Evolutionary conservation across 2,329 filamentous ascomycete genomes (phyloP).

Genomic region (Emericellopsis atlantica): DNA sequence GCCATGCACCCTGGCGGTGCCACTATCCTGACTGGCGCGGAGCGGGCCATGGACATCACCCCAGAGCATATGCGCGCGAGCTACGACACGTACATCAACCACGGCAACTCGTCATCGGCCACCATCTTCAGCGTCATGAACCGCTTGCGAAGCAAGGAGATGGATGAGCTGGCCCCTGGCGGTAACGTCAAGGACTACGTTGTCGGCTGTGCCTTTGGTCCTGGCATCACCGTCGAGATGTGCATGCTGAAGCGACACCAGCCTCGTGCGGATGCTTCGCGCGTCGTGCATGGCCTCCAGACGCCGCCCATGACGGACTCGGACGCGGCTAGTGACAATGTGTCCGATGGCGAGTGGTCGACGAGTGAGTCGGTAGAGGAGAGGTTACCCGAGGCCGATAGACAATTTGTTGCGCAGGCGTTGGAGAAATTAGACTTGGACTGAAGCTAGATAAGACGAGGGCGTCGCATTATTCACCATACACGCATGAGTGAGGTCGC

Average conservation of each 20-base stretch:
- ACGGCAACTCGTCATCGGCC: constrained; percentile 58
- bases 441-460: not conserved
- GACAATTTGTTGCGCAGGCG: constrained; percentile 8
- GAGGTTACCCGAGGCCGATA: not conserved
- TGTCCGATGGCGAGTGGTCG: constrained; percentile 7
- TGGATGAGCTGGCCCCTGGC: constrained; percentile 41
- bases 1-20: constrained; percentile 59
- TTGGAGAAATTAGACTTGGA: constrained; percentile 11
- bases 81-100: constrained; percentile 54
- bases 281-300: constrained; percentile 21
- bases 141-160: constrained; percentile 43
- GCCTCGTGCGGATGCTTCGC: constrained; percentile 6
- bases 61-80: constrained; percentile 57
- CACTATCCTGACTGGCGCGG: constrained; percentile 52
- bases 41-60: constrained; percentile 41
- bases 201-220: constrained; percentile 57
- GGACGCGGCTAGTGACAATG: constrained; percentile 26
- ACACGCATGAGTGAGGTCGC: too few species aligned
- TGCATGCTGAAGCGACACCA: constrained; percentile 45
- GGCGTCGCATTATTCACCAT: too few species aligned
- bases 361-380: constrained; percentile 6
- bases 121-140: constrained; percentile 59
- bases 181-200: constrained; percentile 42
- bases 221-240: constrained; percentile 57
- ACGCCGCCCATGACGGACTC: constrained; percentile 43